Conservation (phyloP, 1,284 basidiomycete species). For the Rhodotorula sp. region DNA sequence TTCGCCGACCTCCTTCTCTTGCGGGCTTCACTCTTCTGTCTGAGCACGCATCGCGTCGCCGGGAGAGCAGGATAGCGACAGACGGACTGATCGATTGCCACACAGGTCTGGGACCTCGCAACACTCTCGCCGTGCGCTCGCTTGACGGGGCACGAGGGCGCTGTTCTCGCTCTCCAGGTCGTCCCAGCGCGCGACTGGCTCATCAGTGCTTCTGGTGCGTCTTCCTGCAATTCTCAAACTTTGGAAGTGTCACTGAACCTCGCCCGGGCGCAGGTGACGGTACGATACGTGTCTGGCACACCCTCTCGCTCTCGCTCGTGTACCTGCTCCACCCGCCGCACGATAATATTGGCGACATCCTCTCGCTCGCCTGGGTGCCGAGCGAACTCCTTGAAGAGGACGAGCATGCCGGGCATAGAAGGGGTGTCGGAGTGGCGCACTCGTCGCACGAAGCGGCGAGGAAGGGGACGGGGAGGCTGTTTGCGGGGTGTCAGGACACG, state of each 20-base stretch:
- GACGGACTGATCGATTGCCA: no score
- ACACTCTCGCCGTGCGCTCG: slow-evolving; percentile 69
- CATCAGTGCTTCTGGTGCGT: slow-evolving; percentile 68
- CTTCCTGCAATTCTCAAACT: no score
- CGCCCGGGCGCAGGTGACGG: slow-evolving; percentile 65
- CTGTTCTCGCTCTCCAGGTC: slow-evolving; percentile 78
- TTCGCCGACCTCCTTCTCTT: slow-evolving; percentile 3
- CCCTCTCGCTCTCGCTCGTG: slow-evolving; percentile 66
- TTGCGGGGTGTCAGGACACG: slow-evolving; percentile 43
- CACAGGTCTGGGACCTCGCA: slow-evolving; percentile 77
- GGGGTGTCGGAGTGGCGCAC: slow-evolving; percentile 4
- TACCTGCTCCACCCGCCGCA: slow-evolving; percentile 80
- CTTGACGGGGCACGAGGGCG: slow-evolving; percentile 80
- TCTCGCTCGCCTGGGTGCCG: slow-evolving; percentile 79
- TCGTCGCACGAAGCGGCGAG: not conserved
- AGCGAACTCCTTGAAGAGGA: slow-evolving; percentile 57
- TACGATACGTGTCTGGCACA: slow-evolving; percentile 86
- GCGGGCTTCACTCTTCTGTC: not conserved
- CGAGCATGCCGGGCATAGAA: slow-evolving; percentile 1
- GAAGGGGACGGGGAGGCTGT: slow-evolving; percentile 39
- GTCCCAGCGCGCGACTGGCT: slow-evolving; percentile 77
- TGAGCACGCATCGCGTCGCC: no score
- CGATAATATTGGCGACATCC: slow-evolving; percentile 87
- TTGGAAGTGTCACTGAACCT: slow-evolving; percentile 5
- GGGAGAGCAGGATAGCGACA: no score